Base-by-base conservation (phyloP, 352 stramenopile species). In the Phytophthora citrophthora region DNA sequence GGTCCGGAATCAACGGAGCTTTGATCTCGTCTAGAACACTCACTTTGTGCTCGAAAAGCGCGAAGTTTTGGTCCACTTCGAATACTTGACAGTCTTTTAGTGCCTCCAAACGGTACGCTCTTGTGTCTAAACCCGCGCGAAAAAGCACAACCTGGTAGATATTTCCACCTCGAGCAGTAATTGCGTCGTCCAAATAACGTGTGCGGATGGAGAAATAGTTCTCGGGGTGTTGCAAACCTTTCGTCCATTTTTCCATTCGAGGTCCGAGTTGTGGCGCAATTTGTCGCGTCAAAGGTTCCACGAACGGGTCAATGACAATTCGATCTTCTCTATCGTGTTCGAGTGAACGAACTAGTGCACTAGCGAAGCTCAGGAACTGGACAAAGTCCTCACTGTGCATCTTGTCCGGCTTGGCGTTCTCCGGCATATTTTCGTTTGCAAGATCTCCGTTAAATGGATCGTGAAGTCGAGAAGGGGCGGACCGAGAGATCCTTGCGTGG, bases 111-210 rank as follows among this genome's bases (percentile, higher is more conserved):
- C 73, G 74, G 64, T 83, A 82, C 4, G 78, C 76, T 23, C 78
- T 63, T 26, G 64, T 72, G 49, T 86, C 78, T 9, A 88, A 44
- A 1, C 78, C 78, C 5, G 78, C 58, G 7, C 64, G 73, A 7
- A 88, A 58, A 31, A 88, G 70, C 44, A 88, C 78, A 45, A 86
- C 16, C 29, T 88, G 70, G 3, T 64, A 41, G 20, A 79, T 77
- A n/a, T 20, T 46, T 36, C 6, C 13, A 13, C 12, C 27, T 12
- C 49, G 34, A 8, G 31, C 32, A 24, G 32, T 10, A 34, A 55
- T 55, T 7, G 49, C 32, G 6, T 55, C 49, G 49, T 55, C 49
- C 13, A 55, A 20, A 36, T 55, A 55, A 23, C 34, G 48, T 7
- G 48, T 26, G 1, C 49, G 49, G 20, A 55, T 55, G 10, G 49